These are phyloP conservation scores for Alternaria tenuissima DNA, from an alignment of 2,329 filamentous ascomycete genomes.

Conservation along the genomic window DNA sequence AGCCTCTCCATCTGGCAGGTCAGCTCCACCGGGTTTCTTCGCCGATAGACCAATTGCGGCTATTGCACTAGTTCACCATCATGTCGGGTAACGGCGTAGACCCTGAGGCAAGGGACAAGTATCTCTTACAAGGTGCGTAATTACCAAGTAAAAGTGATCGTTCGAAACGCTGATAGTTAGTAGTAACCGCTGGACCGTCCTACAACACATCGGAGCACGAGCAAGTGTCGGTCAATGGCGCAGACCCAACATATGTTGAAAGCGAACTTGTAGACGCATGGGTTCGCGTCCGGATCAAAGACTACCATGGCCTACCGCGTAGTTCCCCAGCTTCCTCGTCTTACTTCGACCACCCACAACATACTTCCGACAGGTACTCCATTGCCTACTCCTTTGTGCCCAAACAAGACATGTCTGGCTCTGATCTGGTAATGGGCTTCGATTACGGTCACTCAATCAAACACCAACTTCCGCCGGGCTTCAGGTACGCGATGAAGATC, in stretches of 20 bases:
- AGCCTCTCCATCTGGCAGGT: background rate
- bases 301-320: conserved; percentile 48
- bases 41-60: background rate
- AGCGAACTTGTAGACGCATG: conserved; percentile 42
- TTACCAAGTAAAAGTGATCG: background rate
- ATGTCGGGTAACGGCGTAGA: conserved; percentile 34
- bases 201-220: conserved; percentile 44
- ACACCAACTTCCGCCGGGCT: conserved; percentile 49
- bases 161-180: background rate
- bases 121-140: conserved; percentile 42
- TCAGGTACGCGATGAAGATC: conserved; percentile 48
- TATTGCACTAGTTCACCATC: background rate
- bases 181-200: conserved; percentile 49
- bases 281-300: conserved; percentile 46
- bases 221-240: conserved; percentile 45
- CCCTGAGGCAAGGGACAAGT: conserved; percentile 46
- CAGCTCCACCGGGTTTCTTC: background rate
- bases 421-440: conserved; percentile 47
- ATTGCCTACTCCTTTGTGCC: conserved; percentile 50
- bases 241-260: conserved; percentile 33
- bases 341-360: conserved; percentile 46
- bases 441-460: conserved; percentile 49
- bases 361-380: conserved; percentile 47
- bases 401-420: conserved; percentile 40
- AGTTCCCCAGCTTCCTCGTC: conserved; percentile 34